These are phyloP conservation scores for Apiotrichum gamsii DNA, from an alignment of 1,284 basidiomycete species.

Conservation along the genomic window DNA sequence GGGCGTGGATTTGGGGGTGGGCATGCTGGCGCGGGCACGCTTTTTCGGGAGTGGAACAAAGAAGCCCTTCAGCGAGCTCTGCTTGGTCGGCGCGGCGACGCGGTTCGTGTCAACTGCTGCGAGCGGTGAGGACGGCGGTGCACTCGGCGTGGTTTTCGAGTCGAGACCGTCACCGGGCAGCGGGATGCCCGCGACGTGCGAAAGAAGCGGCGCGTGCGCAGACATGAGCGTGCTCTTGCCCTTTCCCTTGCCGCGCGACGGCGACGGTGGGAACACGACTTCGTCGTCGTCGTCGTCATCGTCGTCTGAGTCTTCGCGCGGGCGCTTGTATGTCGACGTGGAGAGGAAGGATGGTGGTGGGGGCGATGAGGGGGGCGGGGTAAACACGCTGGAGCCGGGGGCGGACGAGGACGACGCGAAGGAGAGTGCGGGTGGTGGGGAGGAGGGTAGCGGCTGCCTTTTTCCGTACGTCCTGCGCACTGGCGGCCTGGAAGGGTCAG, in stretches of 20 bases:
- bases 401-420: no score
- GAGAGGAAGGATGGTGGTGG: constrained; percentile 9
- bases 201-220: no score
- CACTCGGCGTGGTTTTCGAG: neutral
- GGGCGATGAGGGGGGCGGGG: neutral
- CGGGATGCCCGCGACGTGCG: no score
- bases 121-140: neutral
- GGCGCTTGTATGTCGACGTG: no score
- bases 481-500: constrained; percentile 20
- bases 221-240: no score
- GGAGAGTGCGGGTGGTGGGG: no score
- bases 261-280: no score
- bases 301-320: no score
- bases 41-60: constrained; percentile 23
- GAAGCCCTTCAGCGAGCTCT: constrained; percentile 32
- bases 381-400: constrained; percentile 9
- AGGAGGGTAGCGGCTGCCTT: constrained; percentile 1
- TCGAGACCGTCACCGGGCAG: no score
- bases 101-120: neutral
- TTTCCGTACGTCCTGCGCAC: constrained; percentile 36
- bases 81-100: constrained; percentile 7
- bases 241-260: no score
- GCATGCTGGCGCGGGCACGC: constrained; percentile 7
- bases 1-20: constrained; percentile 1
- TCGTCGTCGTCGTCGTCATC: no score